Conservation (phyloP, 2,329 filamentous ascomycete genomes). For the Fusarium avenaceum region DNA sequence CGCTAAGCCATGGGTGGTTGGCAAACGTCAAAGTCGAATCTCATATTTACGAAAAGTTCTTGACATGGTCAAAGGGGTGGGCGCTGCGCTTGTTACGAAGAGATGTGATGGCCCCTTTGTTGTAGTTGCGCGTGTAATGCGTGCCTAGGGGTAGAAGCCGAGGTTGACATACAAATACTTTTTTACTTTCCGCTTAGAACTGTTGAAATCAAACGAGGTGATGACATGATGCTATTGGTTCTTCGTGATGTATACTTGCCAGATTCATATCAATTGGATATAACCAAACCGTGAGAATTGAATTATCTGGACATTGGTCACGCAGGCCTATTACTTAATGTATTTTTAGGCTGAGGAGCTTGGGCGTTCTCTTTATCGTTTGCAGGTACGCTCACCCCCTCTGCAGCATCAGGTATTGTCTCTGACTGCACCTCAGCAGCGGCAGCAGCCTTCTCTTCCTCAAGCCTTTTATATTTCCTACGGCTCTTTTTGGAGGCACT, state of each 20-base stretch:
- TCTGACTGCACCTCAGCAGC: background rate
- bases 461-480: constrained; percentile 79
- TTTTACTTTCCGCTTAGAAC: constrained; percentile 58
- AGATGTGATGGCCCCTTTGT: constrained; percentile 64
- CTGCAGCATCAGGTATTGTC: background rate
- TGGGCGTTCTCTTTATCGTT: constrained; percentile 2
- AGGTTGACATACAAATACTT: constrained; percentile 70
- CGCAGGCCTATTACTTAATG: constrained; percentile 10
- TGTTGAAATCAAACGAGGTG: constrained; percentile 50
- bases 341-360: background rate
- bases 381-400: background rate
- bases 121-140: constrained; percentile 64
- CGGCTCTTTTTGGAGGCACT: constrained; percentile 85
- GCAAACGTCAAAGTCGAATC: constrained; percentile 65
- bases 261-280: background rate
- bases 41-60: constrained; percentile 71
- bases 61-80: constrained; percentile 67
- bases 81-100: constrained; percentile 63
- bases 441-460: constrained; percentile 59
- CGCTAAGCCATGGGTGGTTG: constrained; percentile 60
- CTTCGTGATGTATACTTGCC: constrained; percentile 1
- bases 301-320: background rate
- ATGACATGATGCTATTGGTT: constrained; percentile 36
- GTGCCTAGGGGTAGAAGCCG: constrained; percentile 65
- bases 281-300: background rate